Base-by-base conservation (phyloP, 2,329 filamentous ascomycete genomes). In the Chaetomium strumarium region DNA sequence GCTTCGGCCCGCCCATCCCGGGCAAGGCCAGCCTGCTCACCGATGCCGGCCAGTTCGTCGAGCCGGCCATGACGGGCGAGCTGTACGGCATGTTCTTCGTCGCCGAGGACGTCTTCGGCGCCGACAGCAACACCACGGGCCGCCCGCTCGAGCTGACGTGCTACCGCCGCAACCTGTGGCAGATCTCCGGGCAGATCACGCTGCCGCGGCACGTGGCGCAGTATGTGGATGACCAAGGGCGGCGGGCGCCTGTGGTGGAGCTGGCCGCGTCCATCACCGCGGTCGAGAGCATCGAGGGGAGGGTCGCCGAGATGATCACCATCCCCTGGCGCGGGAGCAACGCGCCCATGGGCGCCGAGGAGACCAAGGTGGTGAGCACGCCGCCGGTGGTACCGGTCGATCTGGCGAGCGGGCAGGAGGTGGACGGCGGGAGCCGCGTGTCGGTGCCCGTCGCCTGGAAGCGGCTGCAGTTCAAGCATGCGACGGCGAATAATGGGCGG, bases 401-500 rank as follows among this genome's bases (percentile, higher is more conserved):
- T 60, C 66, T 83, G 5, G 67, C 70, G 46, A 71, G 74, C 29
- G 81, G 79, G 17, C 80, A 83, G 73, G 90, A 74, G 76, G 79
- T 95, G 34, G 90, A 95, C 64, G 85, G 55, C 16, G 58, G 85
- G 1, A 84, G 88, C 51, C 86, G 84, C 52, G 84, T 92, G 9
- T 88, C 83, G 37, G 82, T 96, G 52, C 88, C 90, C 1, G 85
- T 96, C 49, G 85, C 89, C 33, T 97, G 92, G 92, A 96, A 96
- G 69, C 78, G 92, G 49, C 72, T 97, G 53, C 92, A 97, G 68
- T 97, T 97, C 69, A 88, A 95, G 64, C 93, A 96, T 62, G 92
- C 92, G 2, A 97, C 92, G 0, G 92, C 92, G 46, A 97, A 97
- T 68, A 97, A 97, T 66, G 92, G 92, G 12, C 82, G 92, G 49